Evolutionary conservation across 108 stramenopile genomes (phyloP).

Genomic region (Fistulifera pelliculosa): DNA sequence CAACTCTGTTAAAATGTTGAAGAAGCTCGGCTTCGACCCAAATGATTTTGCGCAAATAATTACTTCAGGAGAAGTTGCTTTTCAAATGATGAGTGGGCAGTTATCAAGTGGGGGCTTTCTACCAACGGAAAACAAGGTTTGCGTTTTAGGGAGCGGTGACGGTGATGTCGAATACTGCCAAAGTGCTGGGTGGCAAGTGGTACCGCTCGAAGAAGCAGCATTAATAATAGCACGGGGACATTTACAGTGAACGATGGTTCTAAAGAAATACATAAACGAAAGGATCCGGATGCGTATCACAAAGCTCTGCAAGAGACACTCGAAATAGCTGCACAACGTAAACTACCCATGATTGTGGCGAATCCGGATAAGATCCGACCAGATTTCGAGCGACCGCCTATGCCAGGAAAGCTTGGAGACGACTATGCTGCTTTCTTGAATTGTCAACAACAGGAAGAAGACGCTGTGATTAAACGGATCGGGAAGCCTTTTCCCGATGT

Average conservation of each 20-base stretch:
- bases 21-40: slow-evolving; percentile 53
- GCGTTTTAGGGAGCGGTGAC: slow-evolving; percentile 72
- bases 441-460: slow-evolving; percentile 27
- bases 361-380: slow-evolving; percentile 89
- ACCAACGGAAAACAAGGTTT: slow-evolving; percentile 2
- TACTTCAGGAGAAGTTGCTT: slow-evolving; percentile 69
- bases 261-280: slow-evolving; percentile 25
- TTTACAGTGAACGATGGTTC: slow-evolving; percentile 54
- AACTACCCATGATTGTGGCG: slow-evolving; percentile 83
- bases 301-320: slow-evolving; percentile 37
- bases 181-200: slow-evolving; percentile 63
- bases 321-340: slow-evolving; percentile 41
- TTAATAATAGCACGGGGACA: slow-evolving; percentile 82
- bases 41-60: slow-evolving; percentile 51
- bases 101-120: slow-evolving; percentile 1
- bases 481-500: slow-evolving; percentile 78
- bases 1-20: slow-evolving; percentile 40
- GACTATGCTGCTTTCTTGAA: slow-evolving; percentile 51
- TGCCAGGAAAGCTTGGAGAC: slow-evolving; percentile 87
- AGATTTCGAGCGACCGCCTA: slow-evolving; percentile 64
- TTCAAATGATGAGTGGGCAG: slow-evolving; percentile 28
- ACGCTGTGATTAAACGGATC: slow-evolving; percentile 43
- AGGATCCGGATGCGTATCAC: slow-evolving; percentile 43
- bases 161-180: slow-evolving; percentile 73
- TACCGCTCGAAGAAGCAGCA: slow-evolving; percentile 78